Evolutionary conservation across 2,329 filamentous ascomycete species (phyloP).

Genomic region (Fusarium irregulare): DNA sequence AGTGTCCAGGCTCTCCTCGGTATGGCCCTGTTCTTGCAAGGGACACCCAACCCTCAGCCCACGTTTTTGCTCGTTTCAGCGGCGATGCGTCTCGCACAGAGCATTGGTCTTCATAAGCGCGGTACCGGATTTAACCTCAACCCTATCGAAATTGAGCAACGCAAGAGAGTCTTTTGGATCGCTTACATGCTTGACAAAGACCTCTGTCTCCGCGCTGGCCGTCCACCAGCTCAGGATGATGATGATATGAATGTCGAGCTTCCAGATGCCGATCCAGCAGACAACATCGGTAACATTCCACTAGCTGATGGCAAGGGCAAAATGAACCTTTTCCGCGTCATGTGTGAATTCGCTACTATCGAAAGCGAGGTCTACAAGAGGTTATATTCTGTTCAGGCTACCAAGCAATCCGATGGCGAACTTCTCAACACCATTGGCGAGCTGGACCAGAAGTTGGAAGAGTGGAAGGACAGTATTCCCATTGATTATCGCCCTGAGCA

Average conservation of each 20-base stretch:
- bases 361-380: constrained; percentile 94
- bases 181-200: constrained; percentile 75
- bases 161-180: constrained; percentile 74
- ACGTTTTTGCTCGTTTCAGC: constrained; percentile 91
- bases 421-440: constrained; percentile 95
- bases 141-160: constrained; percentile 92
- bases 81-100: constrained; percentile 90
- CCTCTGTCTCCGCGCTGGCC: constrained; percentile 67
- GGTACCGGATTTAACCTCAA: constrained; percentile 94
- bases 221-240: constrained; percentile 71
- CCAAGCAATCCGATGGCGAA: constrained; percentile 91
- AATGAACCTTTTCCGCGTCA: constrained; percentile 92
- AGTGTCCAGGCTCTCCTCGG: constrained; percentile 94
- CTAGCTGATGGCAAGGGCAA: constrained; percentile 89
- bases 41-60: constrained; percentile 95
- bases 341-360: constrained; percentile 92
- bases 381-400: constrained; percentile 91
- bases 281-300: constrained; percentile 95
- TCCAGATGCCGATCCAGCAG: constrained; percentile 87
- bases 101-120: constrained; percentile 93
- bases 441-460: constrained; percentile 87
- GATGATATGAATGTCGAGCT: constrained; percentile 94
- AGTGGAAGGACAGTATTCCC: constrained; percentile 96
- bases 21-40: constrained; percentile 94
- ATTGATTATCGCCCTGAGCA: constrained; percentile 97